Base-by-base conservation (phyloP, 1,284 basidiomycete genomes). In the Ganoderma leucocontextum region DNA sequence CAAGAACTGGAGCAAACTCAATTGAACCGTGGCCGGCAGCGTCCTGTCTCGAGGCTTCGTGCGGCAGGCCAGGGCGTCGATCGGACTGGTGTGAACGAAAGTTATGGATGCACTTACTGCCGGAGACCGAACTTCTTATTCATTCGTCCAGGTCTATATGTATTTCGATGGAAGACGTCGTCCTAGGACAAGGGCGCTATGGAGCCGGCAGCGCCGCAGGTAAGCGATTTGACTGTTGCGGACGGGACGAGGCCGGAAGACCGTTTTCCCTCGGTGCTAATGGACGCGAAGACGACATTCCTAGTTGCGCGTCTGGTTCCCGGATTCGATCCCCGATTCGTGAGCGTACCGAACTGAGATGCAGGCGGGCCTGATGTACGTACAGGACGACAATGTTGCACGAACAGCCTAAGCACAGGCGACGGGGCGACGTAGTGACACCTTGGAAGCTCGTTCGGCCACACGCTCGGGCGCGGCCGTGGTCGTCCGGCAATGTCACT, bases 381-480 rank as follows among this genome's bases (percentile, higher is more conserved):
- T 33, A 35, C 13, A 29, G 52, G 25, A 22, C 52, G 52, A 19
- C 52, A 55, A 59, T 59, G 36, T 39, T 36, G 57, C 58, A 17
- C 22, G 22, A 15, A 15, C 36, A 59, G 36, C 57, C 35, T 47
- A 49, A 49, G 22, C 10, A 49, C 38, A 38, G 38, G 58, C 39
- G 38, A 15, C 58, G 38, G 41, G 36, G n/a, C 22, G 22, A 55
- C 52, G 52, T 6, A 8, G 13, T 58, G 17, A 19, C 35, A 29
- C 38, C 22, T 39, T 25, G 58, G 58, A 60, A 38, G 38, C 58
- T n/a, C n/a, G n/a, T 60, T 38, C 58, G 58, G 58, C 38, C 39
- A 41, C 58, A 60, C 58, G 58, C 58, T 29, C 38, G 38, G 39
- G 25, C 58, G 58, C 38, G 35, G 22, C 38, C 58, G 58, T 60